Percentiles rank a stretch among this genome's conserved stretches.
Evolutionary conservation across 2,329 filamentous ascomycete genomes (phyloP).

Genomic region (Aureobasidium sp.): DNA sequence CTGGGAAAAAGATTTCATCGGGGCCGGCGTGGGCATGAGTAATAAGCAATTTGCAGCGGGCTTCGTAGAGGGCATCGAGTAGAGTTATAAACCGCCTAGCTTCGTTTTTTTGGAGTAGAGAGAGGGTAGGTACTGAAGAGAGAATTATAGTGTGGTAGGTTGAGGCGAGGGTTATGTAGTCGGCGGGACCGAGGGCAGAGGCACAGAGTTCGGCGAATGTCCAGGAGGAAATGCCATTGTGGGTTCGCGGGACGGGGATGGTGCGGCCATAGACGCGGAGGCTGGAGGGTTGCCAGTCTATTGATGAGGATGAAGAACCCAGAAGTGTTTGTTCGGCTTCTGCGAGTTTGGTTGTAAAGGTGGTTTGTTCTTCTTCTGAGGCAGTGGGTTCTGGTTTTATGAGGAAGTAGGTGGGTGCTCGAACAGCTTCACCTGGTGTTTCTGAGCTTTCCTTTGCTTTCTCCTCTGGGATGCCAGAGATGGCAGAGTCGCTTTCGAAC

Average conservation of each 20-base stretch:
- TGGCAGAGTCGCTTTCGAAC: neutral
- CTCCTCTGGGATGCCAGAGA: neutral
- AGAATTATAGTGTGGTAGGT: conserved; percentile 72
- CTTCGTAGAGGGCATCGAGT: conserved; percentile 72
- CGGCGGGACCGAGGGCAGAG: conserved; percentile 61
- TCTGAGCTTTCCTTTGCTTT: neutral
- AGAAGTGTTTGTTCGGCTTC: conserved; percentile 9
- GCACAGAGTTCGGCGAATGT: conserved; percentile 60
- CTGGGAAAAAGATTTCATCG: conserved; percentile 69
- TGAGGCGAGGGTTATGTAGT: conserved; percentile 74
- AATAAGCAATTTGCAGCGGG: conserved; percentile 66
- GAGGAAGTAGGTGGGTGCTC: conserved; percentile 16
- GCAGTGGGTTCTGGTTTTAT: conserved; percentile 9
- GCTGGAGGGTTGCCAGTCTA: conserved; percentile 37
- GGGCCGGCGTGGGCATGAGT: conserved; percentile 54
- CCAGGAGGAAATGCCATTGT: conserved; percentile 44
- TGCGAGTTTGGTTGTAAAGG: neutral
- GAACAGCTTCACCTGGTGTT: neutral
- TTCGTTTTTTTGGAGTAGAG: conserved; percentile 65
- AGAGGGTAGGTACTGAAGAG: conserved; percentile 59
- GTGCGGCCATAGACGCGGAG: conserved; percentile 55
- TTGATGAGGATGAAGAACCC: conserved; percentile 11
- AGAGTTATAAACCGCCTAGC: conserved; percentile 72
- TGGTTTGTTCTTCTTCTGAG: conserved; percentile 4
- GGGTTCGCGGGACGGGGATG: conserved; percentile 50